These are phyloP conservation scores for Gloeophyllum trabeum DNA, from an alignment of 768 basidiomycete species.

Conservation along the genomic window DNA sequence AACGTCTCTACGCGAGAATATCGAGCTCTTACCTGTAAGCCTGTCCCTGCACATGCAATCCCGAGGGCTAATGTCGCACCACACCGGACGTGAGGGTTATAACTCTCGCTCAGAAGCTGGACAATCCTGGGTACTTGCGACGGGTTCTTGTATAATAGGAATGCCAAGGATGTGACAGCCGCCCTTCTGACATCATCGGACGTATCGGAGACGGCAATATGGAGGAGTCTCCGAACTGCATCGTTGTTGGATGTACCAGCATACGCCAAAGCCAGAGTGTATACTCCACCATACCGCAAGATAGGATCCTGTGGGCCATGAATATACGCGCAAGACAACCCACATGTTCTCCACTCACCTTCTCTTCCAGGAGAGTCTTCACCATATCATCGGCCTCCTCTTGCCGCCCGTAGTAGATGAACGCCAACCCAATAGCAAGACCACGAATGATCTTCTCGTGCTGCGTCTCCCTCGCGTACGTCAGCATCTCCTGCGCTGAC, in stretches of 20 bases:
- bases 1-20: neutral
- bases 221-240: constrained; percentile 83
- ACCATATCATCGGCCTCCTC: constrained; percentile 87
- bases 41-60: constrained; percentile 95
- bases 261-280: constrained; percentile 92
- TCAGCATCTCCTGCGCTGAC: constrained; percentile 87
- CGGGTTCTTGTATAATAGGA: constrained; percentile 95
- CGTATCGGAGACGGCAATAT: constrained; percentile 96
- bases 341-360: constrained; percentile 60
- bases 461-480: constrained; percentile 93
- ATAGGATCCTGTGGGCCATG: constrained; percentile 69
- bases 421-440: constrained; percentile 84
- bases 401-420: constrained; percentile 86
- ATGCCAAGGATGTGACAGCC: constrained; percentile 91
- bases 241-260: constrained; percentile 93
- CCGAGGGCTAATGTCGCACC: constrained; percentile 94
- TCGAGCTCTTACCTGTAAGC: constrained; percentile 56
- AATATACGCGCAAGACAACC: neutral
- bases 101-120: constrained; percentile 93
- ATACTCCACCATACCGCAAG: constrained; percentile 94
- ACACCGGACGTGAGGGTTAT: constrained; percentile 97
- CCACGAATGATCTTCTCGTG: constrained; percentile 99
- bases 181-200: constrained; percentile 96
- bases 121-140: constrained; percentile 94
- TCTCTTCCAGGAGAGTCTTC: constrained; percentile 69